Evolutionary conservation across 768 basidiomycete genomes (phyloP), one percentile per base, ranked within the genome.

Genomic region (Chalciporus pseudorubinellus): DNA sequence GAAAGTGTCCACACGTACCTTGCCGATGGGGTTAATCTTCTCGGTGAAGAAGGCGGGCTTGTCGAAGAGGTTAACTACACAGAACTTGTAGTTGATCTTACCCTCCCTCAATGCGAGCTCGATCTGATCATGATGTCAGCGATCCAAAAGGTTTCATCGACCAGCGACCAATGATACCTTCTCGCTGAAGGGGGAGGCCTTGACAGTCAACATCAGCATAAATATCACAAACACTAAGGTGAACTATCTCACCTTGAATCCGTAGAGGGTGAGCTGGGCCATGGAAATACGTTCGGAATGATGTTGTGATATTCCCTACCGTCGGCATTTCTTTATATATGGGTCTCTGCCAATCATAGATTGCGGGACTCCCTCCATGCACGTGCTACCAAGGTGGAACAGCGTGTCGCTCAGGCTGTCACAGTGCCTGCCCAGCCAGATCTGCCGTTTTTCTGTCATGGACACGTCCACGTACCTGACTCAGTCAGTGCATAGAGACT

Each of bases 41-140:
- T 77, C 73, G 0, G 77, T 74, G 60, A 84, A 85, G 82, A 83
- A 85, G 46, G 77, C 77, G 0, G 84, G 84, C 66, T 87, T 87
- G 68, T 82, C 80, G 58, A 52, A 43, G 7, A 87, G 68, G 51
- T 85, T 78, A 45, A 87, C n/a, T 75, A 52, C 80, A 75, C 51
- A 67, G 14, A 74, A 70, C 14, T 70, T 79, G 62, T 72, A 78
- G 1, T 73, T 53, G 6, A 78, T 70, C 5, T 75, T 70, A 0
- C 78, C 74, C 56, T 86, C 83, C 14, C 72, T 72, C 20, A 87
- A 72, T 2, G 82, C 82, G 31, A 87, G 68, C 50, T 83, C 78
- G 18, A 74, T 70, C 79, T 84, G 16, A n/a, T 3, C n/a, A n/a
- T 18, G 22, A 16, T 38, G 7, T n/a, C 19, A 12, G n/a, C 4